Percentiles rank a stretch among this genome's conserved stretches.
Evolutionary conservation across 208 protist species (phyloP).

Genomic region (Naegleria lovaniensis): DNA sequence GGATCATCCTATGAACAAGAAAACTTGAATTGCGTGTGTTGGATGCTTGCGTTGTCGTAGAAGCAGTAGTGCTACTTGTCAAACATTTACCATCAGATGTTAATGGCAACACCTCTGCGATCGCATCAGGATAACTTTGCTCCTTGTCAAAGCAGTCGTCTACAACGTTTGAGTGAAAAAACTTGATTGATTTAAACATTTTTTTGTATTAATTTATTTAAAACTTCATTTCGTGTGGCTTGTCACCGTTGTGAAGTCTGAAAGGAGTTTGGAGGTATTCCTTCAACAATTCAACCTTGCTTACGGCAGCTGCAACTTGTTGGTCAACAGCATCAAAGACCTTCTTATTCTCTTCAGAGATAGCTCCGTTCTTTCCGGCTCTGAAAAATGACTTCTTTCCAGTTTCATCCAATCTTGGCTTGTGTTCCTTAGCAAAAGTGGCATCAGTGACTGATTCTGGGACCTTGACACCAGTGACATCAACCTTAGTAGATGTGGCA

Average conservation of each 20-base stretch:
- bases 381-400: background rate
- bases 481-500: slow-evolving; percentile 93
- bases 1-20: background rate
- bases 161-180: background rate
- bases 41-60: too few species aligned
- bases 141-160: background rate
- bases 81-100: too few species aligned
- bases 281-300: background rate
- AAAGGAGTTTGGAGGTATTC: background rate
- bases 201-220: slow-evolving; percentile 24
- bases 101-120: too few species aligned
- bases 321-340: background rate
- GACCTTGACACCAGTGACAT: slow-evolving; percentile 75
- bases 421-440: slow-evolving; percentile 54
- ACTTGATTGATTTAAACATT: background rate
- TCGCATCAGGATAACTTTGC: background rate
- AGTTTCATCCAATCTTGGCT: background rate
- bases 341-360: background rate
- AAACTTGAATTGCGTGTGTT: too few species aligned
- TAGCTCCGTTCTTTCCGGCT: background rate
- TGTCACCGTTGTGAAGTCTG: background rate
- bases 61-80: too few species aligned
- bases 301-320: background rate
- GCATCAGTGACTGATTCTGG: slow-evolving; percentile 54
- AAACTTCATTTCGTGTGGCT: slow-evolving; percentile 28